Base-by-base conservation (phyloP, 257 asterid genomes). In the Penstemon davidsonii region DNA sequence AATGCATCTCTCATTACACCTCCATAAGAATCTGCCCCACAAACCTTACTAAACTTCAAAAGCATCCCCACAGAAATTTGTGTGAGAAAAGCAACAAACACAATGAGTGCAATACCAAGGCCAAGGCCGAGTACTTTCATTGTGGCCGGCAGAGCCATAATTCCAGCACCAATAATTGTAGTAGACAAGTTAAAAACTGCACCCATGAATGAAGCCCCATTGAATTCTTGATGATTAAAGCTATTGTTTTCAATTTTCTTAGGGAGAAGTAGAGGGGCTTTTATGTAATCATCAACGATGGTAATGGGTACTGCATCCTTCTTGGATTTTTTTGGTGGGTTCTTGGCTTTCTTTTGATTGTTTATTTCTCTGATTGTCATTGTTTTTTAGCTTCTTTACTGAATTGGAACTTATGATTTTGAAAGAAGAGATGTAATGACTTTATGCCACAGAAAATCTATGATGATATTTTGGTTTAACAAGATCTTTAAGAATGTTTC, bases 111-210 rank as follows among this genome's bases (percentile, higher is more conserved):
- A 54, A 87, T 58, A 0, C 90, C 94, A 42, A 73, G 80, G 3
- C 63, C 75, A 64, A 84, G 85, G 66, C 94, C 94, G n/a, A 84
- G 72, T n/a, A 84, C 85, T 36, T 87, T 87, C 85, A 84, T 80
- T 56, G 88, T 76, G 43, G 94, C 88, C 3, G 93, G 94, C 64
- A 87, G 74, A 0, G 94, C 81, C 94, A 87, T 87, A 64, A 87
- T 87, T 4, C 94, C 90, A 39, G 90, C 94, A 25, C 94, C 94
- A 40, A 87, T 80, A 1, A 84, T 82, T 45, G 90, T 84, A 0
- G 94, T 87, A 3, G 88, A 87, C 68, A 87, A 52, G 71, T 87
- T 87, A 43, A 81, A 80, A 8, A 87, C 90, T 0, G 85, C 86
- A 6, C 90, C 90, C 11, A 67, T n/a, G 19, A 78, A 84, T 10